Percentiles rank a stretch among this genome's conserved stretches.
These are phyloP conservation scores for Pythium volutum DNA, from an alignment of 352 stramenopile genomes.

Conservation along the genomic window DNA sequence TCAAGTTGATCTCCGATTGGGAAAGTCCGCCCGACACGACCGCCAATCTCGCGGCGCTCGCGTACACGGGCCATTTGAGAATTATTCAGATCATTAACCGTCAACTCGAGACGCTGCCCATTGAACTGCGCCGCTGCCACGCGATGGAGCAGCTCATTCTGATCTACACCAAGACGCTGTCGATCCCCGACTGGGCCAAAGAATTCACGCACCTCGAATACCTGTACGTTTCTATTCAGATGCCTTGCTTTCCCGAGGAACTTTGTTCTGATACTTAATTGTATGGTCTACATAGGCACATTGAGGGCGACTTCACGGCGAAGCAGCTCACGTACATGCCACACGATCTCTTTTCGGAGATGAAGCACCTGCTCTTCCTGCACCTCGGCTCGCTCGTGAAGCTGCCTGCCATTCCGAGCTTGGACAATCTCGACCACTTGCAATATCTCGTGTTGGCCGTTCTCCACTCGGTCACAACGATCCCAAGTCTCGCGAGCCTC, in stretches of 20 bases:
- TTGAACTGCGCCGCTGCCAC: constrained; percentile 17
- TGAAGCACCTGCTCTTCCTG: constrained; percentile 13
- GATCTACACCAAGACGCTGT: constrained; percentile 27
- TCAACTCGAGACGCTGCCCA: constrained; percentile 10
- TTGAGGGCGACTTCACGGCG: constrained; percentile 12
- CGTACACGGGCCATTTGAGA: constrained; percentile 18
- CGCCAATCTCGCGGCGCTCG: constrained; percentile 13
- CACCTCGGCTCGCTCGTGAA: constrained; percentile 8
- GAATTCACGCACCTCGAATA: constrained; percentile 13
- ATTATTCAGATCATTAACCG: constrained; percentile 31
- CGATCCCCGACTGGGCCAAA: constrained; percentile 22
- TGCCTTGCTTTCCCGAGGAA: too few relatives aligned
- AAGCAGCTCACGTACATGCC: neutral
- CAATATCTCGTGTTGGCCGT: constrained; percentile 18
- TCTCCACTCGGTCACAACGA: constrained; percentile 2
- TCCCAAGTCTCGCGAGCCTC: constrained; percentile 12
- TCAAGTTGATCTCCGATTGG: constrained; percentile 21
- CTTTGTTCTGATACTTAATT: too few relatives aligned
- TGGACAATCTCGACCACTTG: constrained; percentile 1
- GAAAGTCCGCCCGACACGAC: constrained; percentile 18
- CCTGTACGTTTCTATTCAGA: too few relatives aligned
- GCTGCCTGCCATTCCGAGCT: neutral
- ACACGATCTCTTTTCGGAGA: constrained; percentile 7
- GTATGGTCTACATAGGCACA: too few relatives aligned
- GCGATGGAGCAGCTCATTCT: constrained; percentile 28